Evolutionary conservation across 208 protist species (phyloP).

Genomic region (Herpetomonas samuelpessoai): DNA sequence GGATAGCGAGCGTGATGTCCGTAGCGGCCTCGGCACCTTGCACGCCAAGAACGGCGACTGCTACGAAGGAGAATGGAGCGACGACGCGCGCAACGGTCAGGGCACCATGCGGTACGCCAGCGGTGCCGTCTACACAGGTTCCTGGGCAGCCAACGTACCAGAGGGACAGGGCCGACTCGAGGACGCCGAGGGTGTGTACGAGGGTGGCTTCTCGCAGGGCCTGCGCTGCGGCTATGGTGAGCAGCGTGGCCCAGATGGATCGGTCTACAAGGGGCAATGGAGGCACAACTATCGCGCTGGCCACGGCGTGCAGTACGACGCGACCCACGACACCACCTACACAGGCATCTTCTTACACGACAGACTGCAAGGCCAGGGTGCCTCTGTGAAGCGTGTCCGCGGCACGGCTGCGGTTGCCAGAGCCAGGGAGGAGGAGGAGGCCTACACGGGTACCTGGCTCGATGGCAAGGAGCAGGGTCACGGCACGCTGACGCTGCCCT

Average conservation of each 20-base stretch:
- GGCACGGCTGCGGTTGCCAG: slow-evolving; percentile 17
- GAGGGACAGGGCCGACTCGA: slow-evolving; percentile 68
- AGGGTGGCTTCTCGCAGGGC: slow-evolving; percentile 58
- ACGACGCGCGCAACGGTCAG: slow-evolving; percentile 60
- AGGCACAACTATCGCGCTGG: slow-evolving; percentile 59
- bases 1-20: slow-evolving; percentile 39
- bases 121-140: slow-evolving; percentile 63
- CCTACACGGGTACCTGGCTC: slow-evolving; percentile 80
- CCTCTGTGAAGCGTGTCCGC: slow-evolving; percentile 8
- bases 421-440: slow-evolving; percentile 15
- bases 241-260: slow-evolving; percentile 54
- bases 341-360: slow-evolving; percentile 78
- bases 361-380: slow-evolving; percentile 55
- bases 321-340: slow-evolving; percentile 47
- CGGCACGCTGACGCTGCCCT: slow-evolving; percentile 66
- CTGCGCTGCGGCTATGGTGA: slow-evolving; percentile 62
- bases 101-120: slow-evolving; percentile 29
- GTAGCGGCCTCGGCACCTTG: slow-evolving; percentile 75
- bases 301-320: slow-evolving; percentile 53
- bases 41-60: slow-evolving; percentile 65
- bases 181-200: slow-evolving; percentile 65
- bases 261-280: slow-evolving; percentile 79
- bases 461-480: slow-evolving; percentile 81
- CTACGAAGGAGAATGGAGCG: slow-evolving; percentile 80
- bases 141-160: slow-evolving; percentile 59